These are phyloP conservation scores for Hyphodiscus hymeniophilus DNA, from an alignment of 495 filamentous ascomycete genomes.

Conservation along the genomic window DNA sequence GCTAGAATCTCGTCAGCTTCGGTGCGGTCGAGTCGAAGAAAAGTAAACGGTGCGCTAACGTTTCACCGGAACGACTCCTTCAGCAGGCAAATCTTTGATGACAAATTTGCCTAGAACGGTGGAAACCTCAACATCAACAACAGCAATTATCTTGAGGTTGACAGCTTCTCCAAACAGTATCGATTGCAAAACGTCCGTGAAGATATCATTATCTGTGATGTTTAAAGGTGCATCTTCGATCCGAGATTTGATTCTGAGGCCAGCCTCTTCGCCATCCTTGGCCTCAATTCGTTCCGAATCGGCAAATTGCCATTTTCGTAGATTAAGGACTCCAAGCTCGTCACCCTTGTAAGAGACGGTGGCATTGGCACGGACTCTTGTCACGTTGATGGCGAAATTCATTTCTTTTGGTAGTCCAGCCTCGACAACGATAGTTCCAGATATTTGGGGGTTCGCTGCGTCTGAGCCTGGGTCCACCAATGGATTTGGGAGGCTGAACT, in stretches of 20 bases:
- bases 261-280: conserved; percentile 37
- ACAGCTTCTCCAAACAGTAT: conserved; percentile 65
- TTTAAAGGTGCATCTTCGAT: conserved; percentile 73
- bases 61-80: conserved; percentile 81
- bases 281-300: conserved; percentile 62
- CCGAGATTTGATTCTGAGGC: conserved; percentile 60
- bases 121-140: conserved; percentile 71
- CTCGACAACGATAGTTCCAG: conserved; percentile 69
- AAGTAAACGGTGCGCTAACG: conserved; percentile 43
- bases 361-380: conserved; percentile 61
- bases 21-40: conserved; percentile 13
- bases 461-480: conserved; percentile 69
- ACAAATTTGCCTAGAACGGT: conserved; percentile 73
- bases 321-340: conserved; percentile 67
- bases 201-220: conserved; percentile 67
- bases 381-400: conserved; percentile 73
- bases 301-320: conserved; percentile 76
- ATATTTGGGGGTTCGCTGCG: conserved; percentile 65
- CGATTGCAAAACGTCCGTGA: conserved; percentile 65
- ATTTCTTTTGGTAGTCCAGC: conserved; percentile 75
- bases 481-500: conserved; percentile 74
- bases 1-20: conserved; percentile 26
- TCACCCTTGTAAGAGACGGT: conserved; percentile 68
- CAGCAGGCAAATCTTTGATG: conserved; percentile 72
- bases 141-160: conserved; percentile 62